Percentiles rank a stretch among this genome's conserved stretches.
phyloP scores from a whole-genome alignment of 2,329 filamentous ascomycete species.

The Thielaviopsis populi region DNA sequence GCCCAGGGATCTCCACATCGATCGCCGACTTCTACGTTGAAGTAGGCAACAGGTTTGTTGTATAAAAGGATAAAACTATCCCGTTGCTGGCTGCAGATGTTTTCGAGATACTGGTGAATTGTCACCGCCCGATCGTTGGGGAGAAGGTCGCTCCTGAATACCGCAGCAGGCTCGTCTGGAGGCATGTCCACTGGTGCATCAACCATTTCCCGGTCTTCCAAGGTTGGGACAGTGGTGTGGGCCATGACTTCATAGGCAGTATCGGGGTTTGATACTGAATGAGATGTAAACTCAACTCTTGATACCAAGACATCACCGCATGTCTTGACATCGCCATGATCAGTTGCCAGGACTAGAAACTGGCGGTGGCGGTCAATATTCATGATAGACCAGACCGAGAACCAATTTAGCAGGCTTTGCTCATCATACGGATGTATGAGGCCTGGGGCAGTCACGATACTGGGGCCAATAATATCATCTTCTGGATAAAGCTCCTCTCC shows the following conservation, averaged over 20 bases:
- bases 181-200: not conserved
- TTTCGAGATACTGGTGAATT: not conserved
- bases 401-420: slow-evolving; percentile 48
- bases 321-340: slow-evolving; percentile 17
- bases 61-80: not conserved
- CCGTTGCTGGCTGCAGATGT: not conserved
- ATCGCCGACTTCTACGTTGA: not conserved
- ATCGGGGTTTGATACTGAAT: slow-evolving; percentile 28
- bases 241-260: slow-evolving; percentile 14
- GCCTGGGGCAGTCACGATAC: slow-evolving; percentile 26
- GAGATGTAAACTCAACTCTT: slow-evolving; percentile 23
- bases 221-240: not conserved
- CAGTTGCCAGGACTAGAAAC: slow-evolving; percentile 41
- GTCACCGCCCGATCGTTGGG: not conserved
- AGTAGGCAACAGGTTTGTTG: not conserved
- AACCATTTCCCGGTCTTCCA: not conserved
- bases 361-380: slow-evolving; percentile 37
- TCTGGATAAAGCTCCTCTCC: not conserved
- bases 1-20: slow-evolving; percentile 19
- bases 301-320: not conserved
- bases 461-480: not conserved
- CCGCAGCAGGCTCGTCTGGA: not conserved
- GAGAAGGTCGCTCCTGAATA: not conserved
- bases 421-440: slow-evolving; percentile 43
- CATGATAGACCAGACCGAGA: slow-evolving; percentile 40